Evolutionary conservation across 805 yeast genomes (phyloP).

Genomic region (Yarrowia yakushimensis): DNA sequence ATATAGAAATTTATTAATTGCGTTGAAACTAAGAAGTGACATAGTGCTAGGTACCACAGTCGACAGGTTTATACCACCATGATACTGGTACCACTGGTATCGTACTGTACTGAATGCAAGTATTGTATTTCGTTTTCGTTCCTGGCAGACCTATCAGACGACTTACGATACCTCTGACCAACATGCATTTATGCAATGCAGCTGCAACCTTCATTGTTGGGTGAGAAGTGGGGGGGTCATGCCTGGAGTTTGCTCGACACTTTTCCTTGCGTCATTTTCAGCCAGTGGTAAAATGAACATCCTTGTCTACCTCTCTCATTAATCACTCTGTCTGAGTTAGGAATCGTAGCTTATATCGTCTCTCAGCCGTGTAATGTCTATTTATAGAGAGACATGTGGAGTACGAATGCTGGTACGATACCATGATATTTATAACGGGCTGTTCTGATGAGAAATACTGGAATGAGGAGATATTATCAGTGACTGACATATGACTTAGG

Average conservation of each 20-base stretch:
- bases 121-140: no score
- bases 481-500: no score
- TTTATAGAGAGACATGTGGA: not conserved
- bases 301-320: not conserved
- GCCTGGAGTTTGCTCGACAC: not conserved
- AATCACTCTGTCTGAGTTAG: not conserved
- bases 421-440: no score
- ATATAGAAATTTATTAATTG: not conserved
- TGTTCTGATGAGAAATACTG: no score
- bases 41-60: no score
- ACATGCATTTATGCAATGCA: conserved; percentile 12
- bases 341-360: not conserved
- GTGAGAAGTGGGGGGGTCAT: not conserved
- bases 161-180: not conserved
- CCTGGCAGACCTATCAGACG: not conserved
- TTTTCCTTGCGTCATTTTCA: not conserved
- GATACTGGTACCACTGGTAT: no score
- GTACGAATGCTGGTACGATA: no score
- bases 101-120: no score
- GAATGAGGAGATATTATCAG: no score
- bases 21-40: not conserved
- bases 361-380: not conserved
- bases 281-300: not conserved
- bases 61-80: no score
- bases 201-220: not conserved